Conservation (phyloP, 2,329 filamentous ascomycete species). For the Neurospora crassa region DNA sequence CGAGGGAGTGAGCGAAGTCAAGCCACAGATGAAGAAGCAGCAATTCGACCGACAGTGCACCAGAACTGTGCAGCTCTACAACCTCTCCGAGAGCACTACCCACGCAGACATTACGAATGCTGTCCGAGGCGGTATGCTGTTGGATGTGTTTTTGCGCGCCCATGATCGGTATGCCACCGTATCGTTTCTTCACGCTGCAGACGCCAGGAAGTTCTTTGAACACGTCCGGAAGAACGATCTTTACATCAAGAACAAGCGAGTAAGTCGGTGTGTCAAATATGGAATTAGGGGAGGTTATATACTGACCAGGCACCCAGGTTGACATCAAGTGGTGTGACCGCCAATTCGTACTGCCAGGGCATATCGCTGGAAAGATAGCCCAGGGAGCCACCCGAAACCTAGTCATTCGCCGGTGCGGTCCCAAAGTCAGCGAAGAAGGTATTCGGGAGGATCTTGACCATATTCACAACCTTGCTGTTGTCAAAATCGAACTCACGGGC, state of each 20-base stretch:
- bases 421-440: slow-evolving; percentile 48
- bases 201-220: slow-evolving; percentile 55
- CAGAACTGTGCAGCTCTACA: slow-evolving; percentile 53
- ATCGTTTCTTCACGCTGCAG: slow-evolving; percentile 57
- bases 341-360: slow-evolving; percentile 55
- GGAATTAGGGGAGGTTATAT: neutral
- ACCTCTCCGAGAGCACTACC: slow-evolving; percentile 52
- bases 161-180: slow-evolving; percentile 53
- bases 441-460: slow-evolving; percentile 71
- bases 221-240: slow-evolving; percentile 56
- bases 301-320: slow-evolving; percentile 36
- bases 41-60: slow-evolving; percentile 29
- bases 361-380: slow-evolving; percentile 54
- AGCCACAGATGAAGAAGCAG: slow-evolving; percentile 13
- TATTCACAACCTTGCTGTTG: slow-evolving; percentile 67
- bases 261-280: slow-evolving; percentile 28
- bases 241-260: slow-evolving; percentile 58
- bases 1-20: slow-evolving; percentile 9
- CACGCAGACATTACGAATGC: slow-evolving; percentile 55
- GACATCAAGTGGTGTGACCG: slow-evolving; percentile 60
- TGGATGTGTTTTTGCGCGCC: slow-evolving; percentile 56
- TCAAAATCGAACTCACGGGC: slow-evolving; percentile 51
- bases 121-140: slow-evolving; percentile 59
- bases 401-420: slow-evolving; percentile 51
- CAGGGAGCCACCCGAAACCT: slow-evolving; percentile 66